Evolutionary conservation across 1,139 yeast species (phyloP).

Genomic region (Suhomyces ambrosiae): DNA sequence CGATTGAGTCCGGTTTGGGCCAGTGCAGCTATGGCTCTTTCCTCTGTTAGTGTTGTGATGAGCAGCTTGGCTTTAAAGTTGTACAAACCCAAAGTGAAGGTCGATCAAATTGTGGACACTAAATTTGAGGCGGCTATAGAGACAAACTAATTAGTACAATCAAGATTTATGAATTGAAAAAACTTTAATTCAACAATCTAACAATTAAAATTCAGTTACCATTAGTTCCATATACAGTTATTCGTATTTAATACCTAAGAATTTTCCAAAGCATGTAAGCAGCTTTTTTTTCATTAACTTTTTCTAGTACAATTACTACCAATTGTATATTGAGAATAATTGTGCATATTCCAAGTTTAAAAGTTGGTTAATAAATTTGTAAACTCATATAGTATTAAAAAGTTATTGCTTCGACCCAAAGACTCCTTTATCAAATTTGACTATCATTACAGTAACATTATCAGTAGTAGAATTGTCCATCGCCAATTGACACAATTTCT

Average conservation of each 20-base stretch:
- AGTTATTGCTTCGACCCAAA: slow-evolving; percentile 21
- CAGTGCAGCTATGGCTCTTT: slow-evolving; percentile 67
- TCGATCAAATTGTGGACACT: slow-evolving; percentile 15
- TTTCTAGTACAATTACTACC: too few relatives aligned
- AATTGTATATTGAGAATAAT: too few relatives aligned
- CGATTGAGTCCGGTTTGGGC: slow-evolving; percentile 66
- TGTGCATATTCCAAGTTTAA: too few relatives aligned
- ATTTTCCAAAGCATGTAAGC: too few relatives aligned
- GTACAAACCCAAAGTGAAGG: slow-evolving; percentile 41
- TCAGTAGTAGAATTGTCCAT: slow-evolving; percentile 82
- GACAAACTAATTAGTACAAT: neutral
- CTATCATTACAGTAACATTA: slow-evolving; percentile 91
- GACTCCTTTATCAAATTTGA: slow-evolving; percentile 54
- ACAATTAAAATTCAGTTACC: too few relatives aligned
- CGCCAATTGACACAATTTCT: slow-evolving; percentile 71
- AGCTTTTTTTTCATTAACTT: too few relatives aligned
- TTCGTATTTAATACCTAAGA: too few relatives aligned
- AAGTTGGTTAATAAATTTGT: too few relatives aligned
- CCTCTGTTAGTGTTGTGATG: slow-evolving; percentile 58
- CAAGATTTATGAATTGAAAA: too few relatives aligned
- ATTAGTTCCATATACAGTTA: too few relatives aligned
- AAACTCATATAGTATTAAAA: too few relatives aligned
- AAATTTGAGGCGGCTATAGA: neutral
- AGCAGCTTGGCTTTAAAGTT: slow-evolving; percentile 56
- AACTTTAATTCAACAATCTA: too few relatives aligned